Evolutionary conservation across 2,329 filamentous ascomycete genomes (phyloP).

Genomic region (Bipolaris bicolor): DNA sequence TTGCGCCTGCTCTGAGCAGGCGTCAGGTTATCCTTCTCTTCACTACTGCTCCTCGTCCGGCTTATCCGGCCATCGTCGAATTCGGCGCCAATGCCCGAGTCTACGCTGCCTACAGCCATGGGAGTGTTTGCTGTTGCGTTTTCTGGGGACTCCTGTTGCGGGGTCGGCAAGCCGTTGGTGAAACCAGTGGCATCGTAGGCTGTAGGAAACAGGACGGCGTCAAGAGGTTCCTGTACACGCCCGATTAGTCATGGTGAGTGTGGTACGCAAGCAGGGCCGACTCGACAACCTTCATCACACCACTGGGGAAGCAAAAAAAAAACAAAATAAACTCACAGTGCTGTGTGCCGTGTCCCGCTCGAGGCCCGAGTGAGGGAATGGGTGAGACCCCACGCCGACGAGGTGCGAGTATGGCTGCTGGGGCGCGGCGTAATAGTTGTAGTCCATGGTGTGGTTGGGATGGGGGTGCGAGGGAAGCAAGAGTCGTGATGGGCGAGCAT

Average conservation of each 20-base stretch:
- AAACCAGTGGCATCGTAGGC: conserved; percentile 41
- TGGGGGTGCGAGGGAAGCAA: background rate
- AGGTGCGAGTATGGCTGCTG: conserved; percentile 56
- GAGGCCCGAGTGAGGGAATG: conserved; percentile 39
- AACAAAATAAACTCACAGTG: conserved; percentile 31
- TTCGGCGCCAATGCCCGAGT: conserved; percentile 52
- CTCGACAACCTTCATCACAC: conserved; percentile 14
- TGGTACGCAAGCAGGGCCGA: conserved; percentile 5
- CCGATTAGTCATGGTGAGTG: conserved; percentile 28
- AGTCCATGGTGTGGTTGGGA: conserved; percentile 57
- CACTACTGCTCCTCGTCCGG: conserved; percentile 52
- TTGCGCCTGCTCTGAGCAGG: conserved; percentile 64
- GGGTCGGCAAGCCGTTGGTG: conserved; percentile 35
- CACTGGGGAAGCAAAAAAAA: background rate
- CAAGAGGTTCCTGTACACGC: conserved; percentile 51
- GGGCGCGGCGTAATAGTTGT: conserved; percentile 58
- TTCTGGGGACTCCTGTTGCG: conserved; percentile 43
- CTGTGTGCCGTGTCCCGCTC: conserved; percentile 48
- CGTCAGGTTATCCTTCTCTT: conserved; percentile 56
- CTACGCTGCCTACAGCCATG: conserved; percentile 49
- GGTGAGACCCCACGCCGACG: conserved; percentile 53
- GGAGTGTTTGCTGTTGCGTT: conserved; percentile 34
- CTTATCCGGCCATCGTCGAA: conserved; percentile 43
- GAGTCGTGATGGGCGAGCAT: background rate
- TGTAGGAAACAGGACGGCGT: conserved; percentile 43